Evolutionary conservation across 2,329 filamentous ascomycete genomes (phyloP).

Genomic region (Dactylella cylindrospora): DNA sequence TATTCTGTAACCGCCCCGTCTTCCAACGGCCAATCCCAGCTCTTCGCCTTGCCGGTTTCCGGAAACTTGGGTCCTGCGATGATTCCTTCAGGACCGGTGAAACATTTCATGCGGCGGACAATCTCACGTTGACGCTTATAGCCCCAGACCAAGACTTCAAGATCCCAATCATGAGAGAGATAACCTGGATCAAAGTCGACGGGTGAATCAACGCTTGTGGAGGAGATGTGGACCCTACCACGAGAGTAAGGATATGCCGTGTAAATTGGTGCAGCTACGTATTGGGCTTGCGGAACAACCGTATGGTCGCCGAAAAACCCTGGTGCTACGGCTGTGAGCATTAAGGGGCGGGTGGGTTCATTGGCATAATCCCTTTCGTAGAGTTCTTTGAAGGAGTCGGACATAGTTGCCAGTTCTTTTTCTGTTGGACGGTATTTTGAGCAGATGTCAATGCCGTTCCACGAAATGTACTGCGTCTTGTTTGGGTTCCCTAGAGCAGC

Average conservation of each 20-base stretch:
- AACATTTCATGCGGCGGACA: slow-evolving; percentile 59
- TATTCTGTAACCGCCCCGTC: slow-evolving; percentile 52
- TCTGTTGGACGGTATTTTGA: slow-evolving; percentile 74
- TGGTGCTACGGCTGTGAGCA: slow-evolving; percentile 53
- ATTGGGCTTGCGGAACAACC: slow-evolving; percentile 56
- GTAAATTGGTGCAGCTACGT: slow-evolving; percentile 59
- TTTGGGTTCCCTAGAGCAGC: slow-evolving; percentile 54
- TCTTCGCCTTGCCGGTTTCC: slow-evolving; percentile 52
- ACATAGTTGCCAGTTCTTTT: slow-evolving; percentile 68
- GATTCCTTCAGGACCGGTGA: slow-evolving; percentile 53
- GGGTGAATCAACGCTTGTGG: slow-evolving; percentile 54
- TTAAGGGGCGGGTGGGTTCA: slow-evolving; percentile 62
- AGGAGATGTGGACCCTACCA: slow-evolving; percentile 63
- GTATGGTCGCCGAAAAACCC: slow-evolving; percentile 55
- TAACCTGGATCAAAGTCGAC: slow-evolving; percentile 63
- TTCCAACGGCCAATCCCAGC: slow-evolving; percentile 34
- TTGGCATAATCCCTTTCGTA: slow-evolving; percentile 83
- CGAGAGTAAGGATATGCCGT: slow-evolving; percentile 64
- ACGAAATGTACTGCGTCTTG: slow-evolving; percentile 6
- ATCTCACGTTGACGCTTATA: slow-evolving; percentile 69
- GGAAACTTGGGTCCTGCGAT: slow-evolving; percentile 59
- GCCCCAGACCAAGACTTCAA: slow-evolving; percentile 63
- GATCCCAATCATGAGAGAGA: slow-evolving; percentile 61
- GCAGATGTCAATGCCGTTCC: slow-evolving; percentile 72
- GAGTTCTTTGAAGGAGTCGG: slow-evolving; percentile 69